A percentile compares a stretch with the other conserved stretches of the same genome.
phyloP scores from a whole-genome alignment of 2,329 filamentous ascomycete species.

The Lachnellula occidentalis region DNA sequence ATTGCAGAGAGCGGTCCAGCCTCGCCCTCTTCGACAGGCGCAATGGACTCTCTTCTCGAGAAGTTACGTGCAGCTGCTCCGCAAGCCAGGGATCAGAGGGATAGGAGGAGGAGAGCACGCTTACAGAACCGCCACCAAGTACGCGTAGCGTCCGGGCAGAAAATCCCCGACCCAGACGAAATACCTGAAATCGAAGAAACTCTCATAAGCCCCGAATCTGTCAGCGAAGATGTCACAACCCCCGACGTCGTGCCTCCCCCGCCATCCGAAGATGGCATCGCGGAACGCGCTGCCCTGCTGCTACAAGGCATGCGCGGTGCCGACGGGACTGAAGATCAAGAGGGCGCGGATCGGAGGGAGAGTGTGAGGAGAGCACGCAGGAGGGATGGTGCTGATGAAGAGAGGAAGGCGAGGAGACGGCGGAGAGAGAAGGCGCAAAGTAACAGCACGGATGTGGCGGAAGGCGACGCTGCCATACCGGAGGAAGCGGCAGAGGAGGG shows the following conservation, averaged over 20 bases:
- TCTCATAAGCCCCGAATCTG: slow-evolving; percentile 44
- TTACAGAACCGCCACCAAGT: slow-evolving; percentile 89
- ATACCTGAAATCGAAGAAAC: slow-evolving; percentile 52
- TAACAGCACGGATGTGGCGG: background rate
- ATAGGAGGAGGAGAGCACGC: slow-evolving; percentile 77
- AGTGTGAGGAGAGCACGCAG: slow-evolving; percentile 52
- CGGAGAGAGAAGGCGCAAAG: slow-evolving; percentile 53
- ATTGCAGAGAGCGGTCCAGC: slow-evolving; percentile 42
- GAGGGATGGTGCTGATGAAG: slow-evolving; percentile 70
- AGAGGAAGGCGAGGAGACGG: slow-evolving; percentile 61
- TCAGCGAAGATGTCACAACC: slow-evolving; percentile 30
- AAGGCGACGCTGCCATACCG: slow-evolving; percentile 2
- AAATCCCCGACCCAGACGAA: slow-evolving; percentile 71
- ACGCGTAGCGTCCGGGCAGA: slow-evolving; percentile 80
- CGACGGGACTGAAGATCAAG: slow-evolving; percentile 47
- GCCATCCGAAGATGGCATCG: slow-evolving; percentile 59
- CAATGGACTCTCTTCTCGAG: slow-evolving; percentile 93
- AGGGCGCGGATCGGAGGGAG: slow-evolving; percentile 48
- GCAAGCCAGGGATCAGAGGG: slow-evolving; percentile 81
- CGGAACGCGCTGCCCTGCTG: slow-evolving; percentile 75
- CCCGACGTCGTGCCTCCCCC: slow-evolving; percentile 22
- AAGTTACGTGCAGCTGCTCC: slow-evolving; percentile 91
- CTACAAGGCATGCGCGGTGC: slow-evolving; percentile 75
- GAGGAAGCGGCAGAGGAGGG: slow-evolving; percentile 10
- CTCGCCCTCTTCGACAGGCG: slow-evolving; percentile 72